phyloP scores from a whole-genome alignment of 345 rosid genomes.

The Hevea brasiliensis region DNA sequence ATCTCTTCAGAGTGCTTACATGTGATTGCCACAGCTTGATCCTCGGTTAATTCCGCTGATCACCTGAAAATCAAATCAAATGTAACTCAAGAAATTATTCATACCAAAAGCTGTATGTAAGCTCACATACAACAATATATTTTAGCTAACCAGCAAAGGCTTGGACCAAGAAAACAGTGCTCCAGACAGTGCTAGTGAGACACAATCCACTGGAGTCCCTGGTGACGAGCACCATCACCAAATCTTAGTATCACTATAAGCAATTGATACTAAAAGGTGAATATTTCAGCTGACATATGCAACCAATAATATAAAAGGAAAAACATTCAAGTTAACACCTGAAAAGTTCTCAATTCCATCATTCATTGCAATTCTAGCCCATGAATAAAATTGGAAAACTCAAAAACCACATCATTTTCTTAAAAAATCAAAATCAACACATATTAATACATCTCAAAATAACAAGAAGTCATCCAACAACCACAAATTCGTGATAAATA shows the following conservation, averaged over 20 bases:
- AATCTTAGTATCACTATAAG: conserved; percentile 20
- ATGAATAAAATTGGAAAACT: background rate
- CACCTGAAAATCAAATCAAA: conserved; percentile 52
- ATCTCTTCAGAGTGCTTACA: conserved; percentile 40
- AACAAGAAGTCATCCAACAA: background rate
- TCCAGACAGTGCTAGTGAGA: conserved; percentile 91
- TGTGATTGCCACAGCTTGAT: conserved; percentile 86
- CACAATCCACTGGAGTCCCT: conserved; percentile 99
- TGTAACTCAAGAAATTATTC: conserved; percentile 13
- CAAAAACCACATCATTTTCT: background rate
- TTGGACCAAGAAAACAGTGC: conserved; percentile 91
- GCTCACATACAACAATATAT: conserved; percentile 15
- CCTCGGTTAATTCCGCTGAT: conserved; percentile 93
- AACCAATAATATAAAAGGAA: background rate
- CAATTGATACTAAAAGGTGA: conserved; percentile 9
- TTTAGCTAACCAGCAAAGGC: conserved; percentile 79
- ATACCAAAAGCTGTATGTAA: conserved; percentile 1
- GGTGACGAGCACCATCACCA: conserved; percentile 37
- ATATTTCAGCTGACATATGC: conserved; percentile 10
- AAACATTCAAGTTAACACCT: background rate
- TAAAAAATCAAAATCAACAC: background rate
- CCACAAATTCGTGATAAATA: background rate
- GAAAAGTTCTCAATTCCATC: background rate
- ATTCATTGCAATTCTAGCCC: background rate
- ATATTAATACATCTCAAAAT: conserved; percentile 1